Evolutionary conservation across 139 green algal species (phyloP), one percentile per base, ranked within the genome.

Genomic region (Micractinium sp.): DNA sequence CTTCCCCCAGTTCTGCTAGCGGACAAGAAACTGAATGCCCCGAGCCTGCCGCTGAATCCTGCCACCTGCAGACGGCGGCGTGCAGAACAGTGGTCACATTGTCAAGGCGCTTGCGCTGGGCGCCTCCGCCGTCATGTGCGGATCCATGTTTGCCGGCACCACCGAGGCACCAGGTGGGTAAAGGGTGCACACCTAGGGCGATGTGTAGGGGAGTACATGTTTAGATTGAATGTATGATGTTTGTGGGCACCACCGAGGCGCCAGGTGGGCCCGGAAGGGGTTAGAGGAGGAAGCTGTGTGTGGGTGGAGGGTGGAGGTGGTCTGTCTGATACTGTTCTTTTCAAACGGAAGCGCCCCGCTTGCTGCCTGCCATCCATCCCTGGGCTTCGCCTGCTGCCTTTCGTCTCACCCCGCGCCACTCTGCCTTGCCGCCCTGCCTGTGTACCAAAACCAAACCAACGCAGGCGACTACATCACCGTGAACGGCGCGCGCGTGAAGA

Each of bases 61-160:
- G 12, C 76, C 47, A 25, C 25, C 4, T 39, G 60, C 81, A 15
- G 98, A 99, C 91, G 98, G 98, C 47, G 98, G 98, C 85, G 96
- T 99, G 60, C 96, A 99, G 91, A 99, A 99, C 95, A 97, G 93
- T 15, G 98, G 98, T 1, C 95, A 99, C 93, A 98, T 99, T 88
- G 93, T 96, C 78, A 99, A 99, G 94, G 97, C 96, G 25, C 92
- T 99, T 14, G 94, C 97, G 0, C 95, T 99, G 33, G 98, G 98
- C n/a, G 98, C 98, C 7, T 96, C 90, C 29, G 92, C 94, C 14
- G 98, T 99, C 47, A 99, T 99, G 98, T 98, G 97, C 74, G 98
- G 98, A 39, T 98, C 94, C 5, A 82, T 99, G 91, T 98, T 99
- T 93, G 95, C 98, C 13, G 98, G 98, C 60, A 99, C 97, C 0